Conservation (phyloP, 257 asterid genomes). For the Solanum pimpinellifolium region DNA sequence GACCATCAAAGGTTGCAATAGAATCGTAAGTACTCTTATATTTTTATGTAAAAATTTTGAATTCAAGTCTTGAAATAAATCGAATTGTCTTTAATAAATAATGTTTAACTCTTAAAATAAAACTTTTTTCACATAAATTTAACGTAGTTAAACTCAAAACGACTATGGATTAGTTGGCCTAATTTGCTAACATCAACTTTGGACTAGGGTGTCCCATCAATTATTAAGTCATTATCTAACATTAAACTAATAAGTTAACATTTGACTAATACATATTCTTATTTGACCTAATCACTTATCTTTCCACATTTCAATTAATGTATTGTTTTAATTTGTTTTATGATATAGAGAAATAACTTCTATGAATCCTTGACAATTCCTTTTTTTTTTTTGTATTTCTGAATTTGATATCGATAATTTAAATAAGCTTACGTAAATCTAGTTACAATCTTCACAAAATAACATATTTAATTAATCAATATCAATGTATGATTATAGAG, state of each 20-base stretch:
- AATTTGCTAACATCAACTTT: neutral
- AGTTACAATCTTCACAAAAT: too few relatives aligned
- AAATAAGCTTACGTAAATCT: too few relatives aligned
- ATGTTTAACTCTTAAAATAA: fast-evolving
- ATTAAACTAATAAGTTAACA: neutral
- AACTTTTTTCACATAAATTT: fast-evolving
- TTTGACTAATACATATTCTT: neutral
- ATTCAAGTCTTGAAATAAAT: neutral
- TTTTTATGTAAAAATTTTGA: neutral
- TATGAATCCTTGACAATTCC: too few relatives aligned
- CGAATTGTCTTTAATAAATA: neutral
- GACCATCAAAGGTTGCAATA: neutral
- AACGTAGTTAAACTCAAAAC: neutral
- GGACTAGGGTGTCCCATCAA: neutral
- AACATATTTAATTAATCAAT: too few relatives aligned
- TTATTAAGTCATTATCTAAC: neutral
- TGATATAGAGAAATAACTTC: too few relatives aligned
- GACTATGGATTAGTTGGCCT: neutral
- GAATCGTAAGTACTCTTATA: neutral
- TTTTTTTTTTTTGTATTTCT: too few relatives aligned
- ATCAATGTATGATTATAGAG: too few relatives aligned
- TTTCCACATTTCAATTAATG: neutral
- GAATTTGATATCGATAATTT: too few relatives aligned
- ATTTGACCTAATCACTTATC: neutral
- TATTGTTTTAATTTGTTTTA: neutral